These are phyloP conservation scores for Cutaneotrichosporon spelunceum DNA, from an alignment of 1,284 basidiomycete genomes.

Conservation along the genomic window DNA sequence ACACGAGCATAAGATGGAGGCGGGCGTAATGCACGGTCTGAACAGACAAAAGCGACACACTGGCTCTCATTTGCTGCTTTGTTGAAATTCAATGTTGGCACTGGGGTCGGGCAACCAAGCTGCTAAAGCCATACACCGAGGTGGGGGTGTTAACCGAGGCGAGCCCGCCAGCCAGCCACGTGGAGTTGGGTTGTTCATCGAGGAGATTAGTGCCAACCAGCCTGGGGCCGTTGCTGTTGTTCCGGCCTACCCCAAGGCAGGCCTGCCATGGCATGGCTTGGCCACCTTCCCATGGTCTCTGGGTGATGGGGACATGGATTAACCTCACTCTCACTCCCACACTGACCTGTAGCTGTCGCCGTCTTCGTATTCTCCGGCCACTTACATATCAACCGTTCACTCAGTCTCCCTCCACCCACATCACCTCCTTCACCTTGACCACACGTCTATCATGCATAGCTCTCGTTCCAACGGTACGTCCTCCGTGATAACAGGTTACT, in stretches of 20 bases:
- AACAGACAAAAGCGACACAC: background rate
- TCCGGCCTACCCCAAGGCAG: too few species aligned
- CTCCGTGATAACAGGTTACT: background rate
- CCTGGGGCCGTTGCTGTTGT: too few species aligned
- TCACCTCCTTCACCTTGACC: background rate
- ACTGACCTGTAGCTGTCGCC: too few species aligned
- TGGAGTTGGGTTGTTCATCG: background rate
- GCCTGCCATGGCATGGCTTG: too few species aligned
- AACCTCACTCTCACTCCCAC: too few species aligned
- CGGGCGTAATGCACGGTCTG: background rate
- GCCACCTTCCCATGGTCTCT: background rate
- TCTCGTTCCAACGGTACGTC: background rate
- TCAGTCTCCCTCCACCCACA: background rate
- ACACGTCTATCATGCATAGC: background rate
- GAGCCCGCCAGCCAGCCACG: background rate
- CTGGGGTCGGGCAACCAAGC: too few species aligned
- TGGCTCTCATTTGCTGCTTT: too few species aligned
- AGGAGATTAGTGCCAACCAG: background rate
- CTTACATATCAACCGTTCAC: background rate
- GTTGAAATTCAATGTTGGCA: background rate
- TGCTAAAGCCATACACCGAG: too few species aligned
- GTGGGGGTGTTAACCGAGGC: background rate
- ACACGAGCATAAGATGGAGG: background rate
- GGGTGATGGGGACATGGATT: too few species aligned
- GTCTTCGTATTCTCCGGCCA: background rate